Evolutionary conservation across 2,329 filamentous ascomycete species (phyloP), one percentile per base, ranked within the genome.

Genomic region (Orbilia ellipsospora): DNA sequence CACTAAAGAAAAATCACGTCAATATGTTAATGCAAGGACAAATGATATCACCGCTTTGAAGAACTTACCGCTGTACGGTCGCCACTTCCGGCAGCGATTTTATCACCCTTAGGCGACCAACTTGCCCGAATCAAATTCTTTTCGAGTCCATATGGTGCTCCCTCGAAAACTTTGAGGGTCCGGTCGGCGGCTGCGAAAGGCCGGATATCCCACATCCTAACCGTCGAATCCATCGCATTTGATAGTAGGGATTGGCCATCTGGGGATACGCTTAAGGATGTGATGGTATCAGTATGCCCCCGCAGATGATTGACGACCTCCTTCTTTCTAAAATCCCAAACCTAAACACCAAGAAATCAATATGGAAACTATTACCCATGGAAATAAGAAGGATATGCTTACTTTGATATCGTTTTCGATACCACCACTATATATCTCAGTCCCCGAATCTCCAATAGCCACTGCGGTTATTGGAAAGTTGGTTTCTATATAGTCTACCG

Each of bases 371-470:
- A 36, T 36, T 6, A 36, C 31, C 2, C 23, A 23, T 23, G 8
- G 3, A 36, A 6, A 36, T 10, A 15, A 15, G 13, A 10, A 7
- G 13, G n/a, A 55, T 16, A 8, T 42, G 10, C 57, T 23, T 68
- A 79, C 94, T 80, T 94, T 93, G 82, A 99, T 96, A 79, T 96
- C 93, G 81, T 98, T 97, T 84, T 98, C 95, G 79, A 99, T 97
- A 20, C 94, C 92, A 55, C 94, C 94, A 5, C 92, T 91, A 82
- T 95, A 99, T 26, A 99, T 88, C 83, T 98, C 95, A 81, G 97
- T 97, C 16, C 95, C 95, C 1, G 94, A 93, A 82, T 97, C 93
- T 0, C 94, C 90, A n/a, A 98, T 85, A 15, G 93, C 92, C 4
- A 98, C 89, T 0, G 94, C 92, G 1, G 95, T 98, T 68, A 99